Conservation (phyloP, 2,329 filamentous ascomycete species). For the Scorias spongiosa region DNA sequence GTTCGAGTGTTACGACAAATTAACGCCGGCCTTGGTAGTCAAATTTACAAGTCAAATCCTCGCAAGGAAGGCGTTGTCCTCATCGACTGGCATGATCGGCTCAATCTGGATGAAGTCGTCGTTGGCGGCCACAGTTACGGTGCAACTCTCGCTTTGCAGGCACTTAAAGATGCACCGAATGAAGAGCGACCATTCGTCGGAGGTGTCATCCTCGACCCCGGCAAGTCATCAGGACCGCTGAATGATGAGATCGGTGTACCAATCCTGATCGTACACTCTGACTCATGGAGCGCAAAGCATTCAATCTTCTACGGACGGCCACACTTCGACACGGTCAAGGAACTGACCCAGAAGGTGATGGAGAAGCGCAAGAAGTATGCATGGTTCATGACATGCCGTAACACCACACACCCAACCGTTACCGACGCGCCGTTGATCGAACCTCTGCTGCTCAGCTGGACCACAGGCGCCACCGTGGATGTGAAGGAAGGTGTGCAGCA, state of each 20-base stretch:
- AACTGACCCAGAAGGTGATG: constrained; percentile 34
- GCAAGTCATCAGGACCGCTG: constrained; percentile 47
- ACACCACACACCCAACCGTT: constrained; percentile 42
- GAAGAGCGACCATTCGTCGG: constrained; percentile 33
- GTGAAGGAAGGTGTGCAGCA: constrained; percentile 41
- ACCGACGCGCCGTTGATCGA: constrained; percentile 53
- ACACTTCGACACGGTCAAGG: constrained; percentile 48
- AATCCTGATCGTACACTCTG: constrained; percentile 46
- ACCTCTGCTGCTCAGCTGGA: constrained; percentile 44
- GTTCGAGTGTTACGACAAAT: constrained; percentile 26
- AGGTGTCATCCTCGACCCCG: constrained; percentile 49
- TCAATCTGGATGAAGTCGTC: constrained; percentile 41
- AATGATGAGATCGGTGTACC: constrained; percentile 45
- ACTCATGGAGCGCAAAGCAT: constrained; percentile 45
- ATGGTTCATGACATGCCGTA: constrained; percentile 30
- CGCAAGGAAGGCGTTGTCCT: constrained; percentile 34
- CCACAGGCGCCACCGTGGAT: constrained; percentile 45
- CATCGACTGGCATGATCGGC: constrained; percentile 35
- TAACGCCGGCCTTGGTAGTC: constrained; percentile 22
- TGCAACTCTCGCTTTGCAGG: constrained; percentile 47
- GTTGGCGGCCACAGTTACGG: constrained; percentile 52
- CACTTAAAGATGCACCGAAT: constrained; percentile 36
- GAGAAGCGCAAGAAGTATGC: constrained; percentile 26
- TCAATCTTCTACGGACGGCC: constrained; percentile 46
- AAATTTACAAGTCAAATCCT: constrained; percentile 29